Base-by-base conservation (phyloP, 2,329 filamentous ascomycete genomes). In the Ophiostoma sp. region DNA sequence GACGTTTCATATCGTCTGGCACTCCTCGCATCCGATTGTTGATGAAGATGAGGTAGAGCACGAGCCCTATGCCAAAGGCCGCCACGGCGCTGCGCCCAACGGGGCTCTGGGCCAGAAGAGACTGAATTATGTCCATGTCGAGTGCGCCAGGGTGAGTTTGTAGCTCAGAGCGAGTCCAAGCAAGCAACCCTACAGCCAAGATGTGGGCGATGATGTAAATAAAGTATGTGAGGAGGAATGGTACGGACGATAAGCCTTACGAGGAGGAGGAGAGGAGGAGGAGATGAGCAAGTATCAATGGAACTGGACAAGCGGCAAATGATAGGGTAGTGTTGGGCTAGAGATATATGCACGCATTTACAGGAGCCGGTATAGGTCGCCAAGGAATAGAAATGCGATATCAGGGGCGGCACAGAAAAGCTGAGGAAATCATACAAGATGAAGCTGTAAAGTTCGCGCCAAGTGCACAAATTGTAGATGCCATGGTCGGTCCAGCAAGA, bases 11-110 rank as follows among this genome's bases (percentile, higher is more conserved):
- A 55, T 75, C 75, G 0, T 74, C 73, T 1, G 78, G 77, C 9
- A 75, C 75, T 63, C 72, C 68, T 41, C 73, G 75, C 71, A 79
- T 71, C 6, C 74, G 70, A 36, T 69, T 71, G 69, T 79, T 78
- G 27, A 79, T 73, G 38, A 76, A 65, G 27, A 64, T 16, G 12
- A 75, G 71, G 62, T 74, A 74, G 7, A 69, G 68, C n/a, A 69
- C 9, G 8, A 42, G 4, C 38, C 58, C 40, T 11, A 18, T 16
- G 11, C 18, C n/a, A n/a, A 63, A 16, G 6, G 60, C 16, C 16
- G 38, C 38, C 16, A 42, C 60, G 3, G 40, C 27, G 38, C 38
- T 16, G 55, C 55, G 27, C 60, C 40, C 16, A 18, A 63, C 12
- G 16, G 40, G 40, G 16, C 38, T 62, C 58, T 18, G 40, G 6